These are phyloP conservation scores for Ambrosia artemisiifolia DNA, from an alignment of 129 eudicot genomes.

Conservation along the genomic window DNA sequence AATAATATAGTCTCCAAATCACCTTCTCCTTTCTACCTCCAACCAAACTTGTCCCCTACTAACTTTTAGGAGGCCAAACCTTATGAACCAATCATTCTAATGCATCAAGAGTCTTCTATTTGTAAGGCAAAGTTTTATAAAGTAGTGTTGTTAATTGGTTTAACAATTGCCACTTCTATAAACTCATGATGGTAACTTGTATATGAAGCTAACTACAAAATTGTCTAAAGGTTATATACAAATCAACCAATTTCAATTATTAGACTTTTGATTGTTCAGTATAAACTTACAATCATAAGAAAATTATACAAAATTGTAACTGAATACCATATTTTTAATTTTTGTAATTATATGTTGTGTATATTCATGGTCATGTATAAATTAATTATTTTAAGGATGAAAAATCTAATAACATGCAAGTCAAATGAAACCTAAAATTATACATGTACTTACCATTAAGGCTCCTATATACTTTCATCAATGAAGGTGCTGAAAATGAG, in stretches of 20 bases:
- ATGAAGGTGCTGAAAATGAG: no score
- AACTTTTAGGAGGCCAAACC: slow-evolving; percentile 27
- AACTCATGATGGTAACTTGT: background rate
- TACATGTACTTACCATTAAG: no score
- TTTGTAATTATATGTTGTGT: no score
- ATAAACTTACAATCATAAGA: background rate
- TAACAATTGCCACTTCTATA: background rate
- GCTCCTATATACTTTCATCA: no score
- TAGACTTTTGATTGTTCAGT: background rate
- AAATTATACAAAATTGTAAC: background rate
- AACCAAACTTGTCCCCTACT: slow-evolving; percentile 22
- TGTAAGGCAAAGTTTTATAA: background rate
- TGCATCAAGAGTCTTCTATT: slow-evolving; percentile 8
- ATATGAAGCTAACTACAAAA: background rate
- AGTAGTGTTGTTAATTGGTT: background rate
- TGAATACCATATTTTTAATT: background rate
- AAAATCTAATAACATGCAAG: no score
- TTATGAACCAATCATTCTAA: slow-evolving; percentile 19
- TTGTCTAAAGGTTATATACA: background rate
- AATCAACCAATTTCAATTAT: background rate
- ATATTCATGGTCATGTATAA: no score
- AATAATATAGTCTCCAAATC: slow-evolving; percentile 21
- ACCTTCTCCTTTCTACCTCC: slow-evolving; percentile 15
- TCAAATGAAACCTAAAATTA: no score
- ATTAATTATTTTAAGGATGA: no score